Evolutionary conservation across 257 asterid species (phyloP), one percentile per base, ranked within the genome.

Genomic region (Echium plantagineum): DNA sequence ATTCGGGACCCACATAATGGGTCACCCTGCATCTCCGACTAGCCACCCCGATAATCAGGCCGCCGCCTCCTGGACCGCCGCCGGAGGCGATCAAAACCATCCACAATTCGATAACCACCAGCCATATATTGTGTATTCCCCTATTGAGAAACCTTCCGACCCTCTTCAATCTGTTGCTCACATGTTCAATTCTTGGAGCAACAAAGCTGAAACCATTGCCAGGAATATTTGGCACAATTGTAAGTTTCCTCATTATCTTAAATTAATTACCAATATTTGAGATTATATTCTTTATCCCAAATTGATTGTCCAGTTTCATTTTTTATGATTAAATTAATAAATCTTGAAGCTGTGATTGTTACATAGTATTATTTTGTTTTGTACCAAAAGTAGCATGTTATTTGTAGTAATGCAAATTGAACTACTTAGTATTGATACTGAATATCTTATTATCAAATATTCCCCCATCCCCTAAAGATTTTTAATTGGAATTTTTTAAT

Each of bases 1-100:
- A 61, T 79, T 84, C 83, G 94, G 94, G 18, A 87, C 94, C 5
- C 87, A 85, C 55, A 26, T 74, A 4, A 87, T 87, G 96, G 94
- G 96, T 22, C 69, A 73, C 9, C 96, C 96, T 6, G 85, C 96
- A 7, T 77, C 77, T 0, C 94, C 96, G 0, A 68, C 67, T 0
- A 71, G 64, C 58, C 95, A 86, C 56, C 94, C 46, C 7, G 46
- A 35, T 35, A 35, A 35, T 35, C 46, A 35, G 12, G 13, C 13
- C 21, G 89, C 95, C 30, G 90, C 95, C 62, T 74, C 24, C 5
- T 81, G 90, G 90, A 78, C 78, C 52, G 81, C 86, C 21, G 77
- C 70, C 17, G 84, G 70, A 28, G 32, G 0, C 42, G 20, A 49
- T 49, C 54, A 49, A 5, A 0, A 16, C 12, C 56, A 10, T 20